Evolutionary conservation across 2,329 filamentous ascomycete species (phyloP).

Genomic region (Geosmithia putterillii): DNA sequence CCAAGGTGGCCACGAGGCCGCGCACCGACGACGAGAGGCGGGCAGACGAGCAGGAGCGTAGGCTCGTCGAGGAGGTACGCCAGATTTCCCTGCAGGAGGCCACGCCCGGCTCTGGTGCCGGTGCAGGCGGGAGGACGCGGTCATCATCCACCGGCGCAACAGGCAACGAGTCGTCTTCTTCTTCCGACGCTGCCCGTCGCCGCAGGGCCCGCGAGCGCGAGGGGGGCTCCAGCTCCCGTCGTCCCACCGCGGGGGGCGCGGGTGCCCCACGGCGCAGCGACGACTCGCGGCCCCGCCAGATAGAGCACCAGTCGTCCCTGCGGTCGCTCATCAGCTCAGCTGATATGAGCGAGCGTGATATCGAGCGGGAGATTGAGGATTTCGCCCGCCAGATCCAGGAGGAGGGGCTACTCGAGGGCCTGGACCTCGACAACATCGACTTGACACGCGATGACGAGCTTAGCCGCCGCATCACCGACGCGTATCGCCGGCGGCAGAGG

Average conservation of each 20-base stretch:
- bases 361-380: constrained; percentile 81
- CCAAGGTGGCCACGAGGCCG: constrained; percentile 38
- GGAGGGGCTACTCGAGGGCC: constrained; percentile 75
- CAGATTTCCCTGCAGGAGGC: constrained; percentile 62
- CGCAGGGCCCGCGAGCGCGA: constrained; percentile 10
- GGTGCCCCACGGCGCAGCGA: constrained; percentile 11
- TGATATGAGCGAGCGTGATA: constrained; percentile 62
- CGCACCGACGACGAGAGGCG: constrained; percentile 40
- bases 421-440: constrained; percentile 81
- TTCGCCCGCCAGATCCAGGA: constrained; percentile 82
- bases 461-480: constrained; percentile 80
- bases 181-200: constrained; percentile 10
- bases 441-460: constrained; percentile 78
- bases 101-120: constrained; percentile 34
- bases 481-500: constrained; percentile 66
- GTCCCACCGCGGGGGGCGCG: constrained; percentile 1
- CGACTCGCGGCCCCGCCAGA: constrained; percentile 38
- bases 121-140: neutral
- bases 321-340: constrained; percentile 73
- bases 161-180: neutral
- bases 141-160: neutral
- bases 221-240: neutral
- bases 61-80: constrained; percentile 59
- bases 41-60: constrained; percentile 53
- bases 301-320: constrained; percentile 85